Evolutionary conservation across 495 filamentous ascomycete species (phyloP).

Genomic region (Barbatosphaeria neglecta): DNA sequence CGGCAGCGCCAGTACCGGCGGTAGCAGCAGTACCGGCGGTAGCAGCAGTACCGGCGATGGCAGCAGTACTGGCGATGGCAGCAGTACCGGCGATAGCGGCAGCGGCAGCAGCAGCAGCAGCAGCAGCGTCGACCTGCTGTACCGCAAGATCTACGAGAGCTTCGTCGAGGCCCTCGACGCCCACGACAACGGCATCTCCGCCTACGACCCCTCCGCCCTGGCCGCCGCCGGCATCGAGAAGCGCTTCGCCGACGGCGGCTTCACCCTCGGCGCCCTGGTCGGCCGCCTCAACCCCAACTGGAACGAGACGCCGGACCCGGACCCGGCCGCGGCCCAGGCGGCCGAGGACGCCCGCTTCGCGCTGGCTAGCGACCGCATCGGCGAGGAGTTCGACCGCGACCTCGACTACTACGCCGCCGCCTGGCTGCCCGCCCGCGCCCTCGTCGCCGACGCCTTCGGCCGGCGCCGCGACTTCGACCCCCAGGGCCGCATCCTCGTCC

Average conservation of each 20-base stretch:
- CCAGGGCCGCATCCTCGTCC: conserved; percentile 67
- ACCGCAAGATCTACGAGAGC: conserved; percentile 79
- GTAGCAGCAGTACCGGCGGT: conserved; percentile 34
- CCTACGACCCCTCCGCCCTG: conserved; percentile 57
- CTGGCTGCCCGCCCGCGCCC: conserved; percentile 80
- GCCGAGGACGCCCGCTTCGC: conserved; percentile 74
- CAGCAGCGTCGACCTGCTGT: conserved; percentile 51
- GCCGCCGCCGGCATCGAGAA: conserved; percentile 56
- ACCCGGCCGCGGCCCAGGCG: conserved; percentile 49
- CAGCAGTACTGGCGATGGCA: conserved; percentile 17
- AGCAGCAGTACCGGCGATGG: conserved; percentile 6
- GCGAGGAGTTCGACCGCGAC: conserved; percentile 70
- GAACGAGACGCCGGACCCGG: conserved; percentile 38
- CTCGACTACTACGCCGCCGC: conserved; percentile 56
- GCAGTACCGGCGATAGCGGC: conserved; percentile 37
- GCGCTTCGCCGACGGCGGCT: conserved; percentile 68
- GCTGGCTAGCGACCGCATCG: conserved; percentile 66
- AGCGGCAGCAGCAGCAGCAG: conserved; percentile 16
- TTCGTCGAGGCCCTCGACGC: conserved; percentile 96
- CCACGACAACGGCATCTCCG: conserved; percentile 88
- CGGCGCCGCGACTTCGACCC: conserved; percentile 53
- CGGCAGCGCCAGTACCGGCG: conserved; percentile 28
- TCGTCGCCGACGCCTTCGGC: conserved; percentile 61
- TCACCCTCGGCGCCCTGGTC: conserved; percentile 74
- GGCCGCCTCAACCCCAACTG: conserved; percentile 68